phyloP scores from a whole-genome alignment of 2,329 filamentous ascomycete genomes.

The Rhinocladiella mackenziei region DNA sequence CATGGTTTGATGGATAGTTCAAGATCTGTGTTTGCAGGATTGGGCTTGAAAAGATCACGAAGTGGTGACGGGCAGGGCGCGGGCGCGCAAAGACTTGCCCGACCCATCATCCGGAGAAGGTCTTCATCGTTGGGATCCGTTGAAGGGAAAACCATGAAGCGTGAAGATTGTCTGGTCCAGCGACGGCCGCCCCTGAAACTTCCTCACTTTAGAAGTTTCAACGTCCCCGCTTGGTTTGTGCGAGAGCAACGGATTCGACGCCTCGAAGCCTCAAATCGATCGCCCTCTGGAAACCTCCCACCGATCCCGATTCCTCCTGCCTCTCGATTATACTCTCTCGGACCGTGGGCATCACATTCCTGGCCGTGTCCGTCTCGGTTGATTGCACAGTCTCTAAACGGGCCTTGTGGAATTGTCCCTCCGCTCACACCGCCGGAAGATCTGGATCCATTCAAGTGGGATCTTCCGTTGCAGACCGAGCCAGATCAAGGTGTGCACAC shows the following conservation, averaged over 20 bases:
- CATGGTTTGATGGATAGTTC: slow-evolving; percentile 1
- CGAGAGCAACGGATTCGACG: neutral
- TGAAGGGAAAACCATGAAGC: slow-evolving; percentile 5
- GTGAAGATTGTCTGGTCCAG: neutral
- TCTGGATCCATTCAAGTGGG: slow-evolving; percentile 32
- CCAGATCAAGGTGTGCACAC: slow-evolving; percentile 9
- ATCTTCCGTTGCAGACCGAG: slow-evolving; percentile 7
- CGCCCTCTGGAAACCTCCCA: neutral
- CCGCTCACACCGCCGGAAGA: slow-evolving; percentile 28
- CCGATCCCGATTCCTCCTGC: neutral
- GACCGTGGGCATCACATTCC: slow-evolving; percentile 9
- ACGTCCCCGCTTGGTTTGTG: neutral
- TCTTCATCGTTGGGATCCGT: slow-evolving; percentile 18
- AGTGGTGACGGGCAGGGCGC: slow-evolving; percentile 4
- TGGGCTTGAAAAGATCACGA: slow-evolving; percentile 11
- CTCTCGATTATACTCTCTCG: slow-evolving; percentile 1
- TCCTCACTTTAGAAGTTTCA: slow-evolving; percentile 3
- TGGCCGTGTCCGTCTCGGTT: slow-evolving; percentile 9
- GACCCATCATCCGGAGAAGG: slow-evolving; percentile 8
- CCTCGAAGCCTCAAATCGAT: neutral
- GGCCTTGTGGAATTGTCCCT: slow-evolving; percentile 16
- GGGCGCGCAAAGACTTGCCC: neutral
- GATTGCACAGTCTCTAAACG: slow-evolving; percentile 8
- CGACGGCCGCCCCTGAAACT: slow-evolving; percentile 3
- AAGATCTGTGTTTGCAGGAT: slow-evolving; percentile 9